Base-by-base conservation (phyloP, 345 rosid species). In the Euphorbia pulcherrima region DNA sequence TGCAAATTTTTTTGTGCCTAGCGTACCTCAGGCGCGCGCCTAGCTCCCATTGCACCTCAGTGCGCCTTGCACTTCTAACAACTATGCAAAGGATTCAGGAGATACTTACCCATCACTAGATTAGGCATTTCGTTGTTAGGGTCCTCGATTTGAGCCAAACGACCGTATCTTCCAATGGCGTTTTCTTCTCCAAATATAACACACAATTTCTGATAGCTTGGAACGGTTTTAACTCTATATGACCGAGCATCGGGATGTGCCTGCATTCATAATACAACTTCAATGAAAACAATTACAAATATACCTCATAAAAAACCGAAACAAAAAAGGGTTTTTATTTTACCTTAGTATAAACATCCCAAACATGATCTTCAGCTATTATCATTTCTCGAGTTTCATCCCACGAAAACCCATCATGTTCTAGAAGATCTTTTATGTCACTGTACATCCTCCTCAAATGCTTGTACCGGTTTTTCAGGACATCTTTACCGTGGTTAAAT, bases 221-320 rank as follows among this genome's bases (percentile, higher is more conserved):
- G 90, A 64, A 92, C 83, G 24, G 89, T 92, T 83, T 84, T 92
- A 58, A 92, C 90, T 79, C 93, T 86, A 74, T 80, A 87, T 41
- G 92, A 77, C 75, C 97, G 79, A 75, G 90, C 90, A 84, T 88
- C 94, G 67, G 96, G 96, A 77, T 86, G 92, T 74, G 72, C 88
- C 96, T 92, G 85, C 78, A 78, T 64, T 65, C 13, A 58, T 51
- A 26, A 52, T 18, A 67, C 78, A 57, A 83, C 78, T 55, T 54
- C 47, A n/a, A 63, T 37, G 40, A 72, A 53, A 56, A 57, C 52
- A 60, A 46, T 23, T 63, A 57, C 52, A 60, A 46, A 26, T 63
- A 21, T 20, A 67, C 26, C 30, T 48, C 0, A 68, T 48, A 27
- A 33, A 62, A 64, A 23, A 73, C 51, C 48, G 71, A 26, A 14